Conservation (phyloP, 2,329 filamentous ascomycete genomes). For the Aspergillus sergii region DNA sequence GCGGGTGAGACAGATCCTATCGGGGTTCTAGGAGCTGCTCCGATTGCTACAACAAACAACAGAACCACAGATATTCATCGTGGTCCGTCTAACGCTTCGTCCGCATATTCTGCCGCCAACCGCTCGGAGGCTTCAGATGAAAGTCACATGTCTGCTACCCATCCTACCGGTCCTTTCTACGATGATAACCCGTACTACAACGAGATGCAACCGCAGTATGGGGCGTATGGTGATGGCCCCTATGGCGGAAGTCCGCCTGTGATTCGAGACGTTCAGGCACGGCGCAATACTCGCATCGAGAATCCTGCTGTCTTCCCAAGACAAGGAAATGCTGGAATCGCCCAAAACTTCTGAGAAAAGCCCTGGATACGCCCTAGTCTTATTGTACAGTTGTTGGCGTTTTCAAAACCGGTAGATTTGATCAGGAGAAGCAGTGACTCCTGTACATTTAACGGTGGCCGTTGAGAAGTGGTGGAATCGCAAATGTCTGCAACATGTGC, state of each 20-base stretch:
- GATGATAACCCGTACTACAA: slow-evolving; percentile 60
- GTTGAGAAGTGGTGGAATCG: neutral
- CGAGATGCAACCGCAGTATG: slow-evolving; percentile 45
- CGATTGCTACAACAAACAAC: slow-evolving; percentile 64
- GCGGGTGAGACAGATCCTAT: slow-evolving; percentile 78
- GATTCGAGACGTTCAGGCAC: slow-evolving; percentile 88
- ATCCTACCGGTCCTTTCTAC: slow-evolving; percentile 55
- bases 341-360: slow-evolving; percentile 81
- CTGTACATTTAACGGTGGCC: neutral
- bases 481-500: neutral
- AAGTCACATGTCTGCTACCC: slow-evolving; percentile 49
- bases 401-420: neutral
- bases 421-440: neutral
- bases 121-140: slow-evolving; percentile 68
- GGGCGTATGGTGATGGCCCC: slow-evolving; percentile 58
- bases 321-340: slow-evolving; percentile 87
- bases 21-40: slow-evolving; percentile 72
- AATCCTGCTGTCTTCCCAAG: slow-evolving; percentile 86
- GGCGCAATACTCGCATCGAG: slow-evolving; percentile 93
- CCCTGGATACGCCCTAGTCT: neutral
- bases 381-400: neutral
- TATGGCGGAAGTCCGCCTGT: slow-evolving; percentile 69
- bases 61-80: slow-evolving; percentile 73
- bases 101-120: slow-evolving; percentile 83
- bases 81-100: slow-evolving; percentile 93